Conservation (phyloP, 768 basidiomycete species). For the Pleurotus pulmonarius region DNA sequence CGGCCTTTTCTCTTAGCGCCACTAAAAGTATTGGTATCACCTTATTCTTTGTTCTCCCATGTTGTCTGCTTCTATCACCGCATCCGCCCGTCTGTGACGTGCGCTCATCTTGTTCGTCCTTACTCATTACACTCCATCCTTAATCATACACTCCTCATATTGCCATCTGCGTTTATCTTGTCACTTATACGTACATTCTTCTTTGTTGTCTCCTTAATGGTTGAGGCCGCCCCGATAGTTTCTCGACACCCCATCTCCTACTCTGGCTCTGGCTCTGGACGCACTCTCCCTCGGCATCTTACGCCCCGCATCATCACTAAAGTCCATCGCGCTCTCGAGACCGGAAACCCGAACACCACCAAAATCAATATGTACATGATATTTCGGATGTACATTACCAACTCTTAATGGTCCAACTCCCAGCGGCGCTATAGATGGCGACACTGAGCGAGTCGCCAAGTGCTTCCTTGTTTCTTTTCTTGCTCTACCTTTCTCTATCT, state of each 20-base stretch:
- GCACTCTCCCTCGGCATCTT: neutral
- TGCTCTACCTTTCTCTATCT: neutral
- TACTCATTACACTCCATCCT: neutral
- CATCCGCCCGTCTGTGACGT: constrained; percentile 1
- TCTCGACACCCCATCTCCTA: neutral
- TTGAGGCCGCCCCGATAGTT: constrained; percentile 1
- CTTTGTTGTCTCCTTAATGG: neutral
- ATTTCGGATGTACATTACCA: neutral
- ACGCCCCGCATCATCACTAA: neutral
- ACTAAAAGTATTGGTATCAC: neutral
- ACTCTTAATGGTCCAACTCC: no score
- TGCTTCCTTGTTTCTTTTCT: neutral
- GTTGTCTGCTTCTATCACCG: constrained; percentile 3
- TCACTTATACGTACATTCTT: neutral
- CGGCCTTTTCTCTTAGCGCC: neutral
- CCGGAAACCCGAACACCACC: neutral
- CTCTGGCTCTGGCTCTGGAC: neutral
- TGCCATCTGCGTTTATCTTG: neutral
- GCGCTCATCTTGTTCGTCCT: neutral
- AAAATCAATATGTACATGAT: neutral
- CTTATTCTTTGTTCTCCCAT: neutral
- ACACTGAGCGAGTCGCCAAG: neutral
- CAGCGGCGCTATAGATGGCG: neutral
- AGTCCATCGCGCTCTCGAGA: neutral
- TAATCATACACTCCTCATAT: neutral